A percentile compares a stretch with the other conserved stretches of the same genome.
phyloP scores from a whole-genome alignment of 345 rosid genomes.

The Boechera stricta region DNA sequence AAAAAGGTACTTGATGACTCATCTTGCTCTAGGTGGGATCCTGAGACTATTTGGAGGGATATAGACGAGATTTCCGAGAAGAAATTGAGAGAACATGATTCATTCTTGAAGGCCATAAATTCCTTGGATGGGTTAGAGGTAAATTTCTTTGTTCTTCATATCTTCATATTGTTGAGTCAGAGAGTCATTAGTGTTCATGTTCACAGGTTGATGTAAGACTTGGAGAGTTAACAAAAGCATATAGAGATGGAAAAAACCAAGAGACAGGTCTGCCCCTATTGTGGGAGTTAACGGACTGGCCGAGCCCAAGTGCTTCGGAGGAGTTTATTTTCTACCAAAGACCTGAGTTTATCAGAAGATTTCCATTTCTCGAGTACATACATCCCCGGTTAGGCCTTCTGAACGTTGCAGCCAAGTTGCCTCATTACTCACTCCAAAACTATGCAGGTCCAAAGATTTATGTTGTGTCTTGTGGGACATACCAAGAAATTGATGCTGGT shows the following conservation, averaged over 20 bases:
- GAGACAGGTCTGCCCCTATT: constrained; percentile 59
- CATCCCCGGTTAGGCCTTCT: constrained; percentile 94
- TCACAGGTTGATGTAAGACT: constrained; percentile 79
- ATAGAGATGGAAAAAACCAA: constrained; percentile 58
- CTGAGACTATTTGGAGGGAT: constrained; percentile 74
- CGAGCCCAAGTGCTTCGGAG: constrained; percentile 89
- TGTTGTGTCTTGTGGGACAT: constrained; percentile 74
- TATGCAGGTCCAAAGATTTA: constrained; percentile 92
- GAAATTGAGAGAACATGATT: constrained; percentile 64
- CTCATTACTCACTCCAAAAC: constrained; percentile 92
- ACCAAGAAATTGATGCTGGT: constrained; percentile 59
- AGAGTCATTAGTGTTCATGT: constrained; percentile 33
- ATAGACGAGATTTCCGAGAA: constrained; percentile 75
- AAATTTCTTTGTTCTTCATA: constrained; percentile 25
- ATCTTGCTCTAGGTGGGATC: constrained; percentile 78
- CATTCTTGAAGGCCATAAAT: constrained; percentile 74
- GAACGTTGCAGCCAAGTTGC: constrained; percentile 94
- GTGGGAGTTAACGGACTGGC: constrained; percentile 96
- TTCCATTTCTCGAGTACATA: constrained; percentile 94
- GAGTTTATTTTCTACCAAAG: constrained; percentile 87
- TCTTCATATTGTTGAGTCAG: constrained; percentile 38
- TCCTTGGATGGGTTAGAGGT: constrained; percentile 87
- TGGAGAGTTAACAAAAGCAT: constrained; percentile 71
- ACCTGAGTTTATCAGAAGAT: constrained; percentile 83
- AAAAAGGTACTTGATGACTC: constrained; percentile 68